Evolutionary conservation across 352 stramenopile species (phyloP), one percentile per base, ranked within the genome.

Genomic region (Globisporangium cederbergense): DNA sequence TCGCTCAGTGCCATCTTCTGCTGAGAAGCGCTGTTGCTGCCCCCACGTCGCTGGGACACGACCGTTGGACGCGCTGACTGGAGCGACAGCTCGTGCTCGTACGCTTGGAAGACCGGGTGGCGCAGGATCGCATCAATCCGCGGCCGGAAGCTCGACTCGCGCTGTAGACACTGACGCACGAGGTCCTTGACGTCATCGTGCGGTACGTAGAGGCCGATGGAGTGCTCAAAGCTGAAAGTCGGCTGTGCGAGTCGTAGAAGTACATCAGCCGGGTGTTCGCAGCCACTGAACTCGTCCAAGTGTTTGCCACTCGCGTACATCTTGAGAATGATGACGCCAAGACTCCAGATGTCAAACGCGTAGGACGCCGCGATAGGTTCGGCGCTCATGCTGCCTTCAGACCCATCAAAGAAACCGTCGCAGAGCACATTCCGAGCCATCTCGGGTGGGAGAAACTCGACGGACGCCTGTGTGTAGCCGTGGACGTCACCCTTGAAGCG

Each of bases 291-390:
- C 61, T 89, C 79, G 60, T 82, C 74, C 18, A 91, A 57, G 38
- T 69, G 64, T 34, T 74, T 83, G 30, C 60, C 66, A 36, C 65
- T 70, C 6, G 75, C 75, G 60, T 88, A 84, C 34, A 83, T 68
- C 54, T 88, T 86, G 20, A 90, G 64, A 2, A 88, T 76, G 13
- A 86, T 68, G 16, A 88, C 71, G 0, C 82, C 80, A 20, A 90
- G 64, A 54, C 77, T 78, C 82, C 82, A 91, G 14, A 85, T 66
- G 64, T 91, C 82, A 36, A 83, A 72, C 9, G 78, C 66, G 45
- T 72, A 62, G n/a, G 60, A 72, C 32, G 60, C 64, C 40, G 61
- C 51, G 13, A 62, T 43, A 61, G n/a, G 57, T 46, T 14, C 57
- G n/a, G 8, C 25, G 32, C 22, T 67, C 59, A 57, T 56, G 36